A percentile compares a stretch with the other conserved stretches of the same genome.
Evolutionary conservation across 2,329 filamentous ascomycete genomes (phyloP).

Genomic region (Orbilia oligospora): DNA sequence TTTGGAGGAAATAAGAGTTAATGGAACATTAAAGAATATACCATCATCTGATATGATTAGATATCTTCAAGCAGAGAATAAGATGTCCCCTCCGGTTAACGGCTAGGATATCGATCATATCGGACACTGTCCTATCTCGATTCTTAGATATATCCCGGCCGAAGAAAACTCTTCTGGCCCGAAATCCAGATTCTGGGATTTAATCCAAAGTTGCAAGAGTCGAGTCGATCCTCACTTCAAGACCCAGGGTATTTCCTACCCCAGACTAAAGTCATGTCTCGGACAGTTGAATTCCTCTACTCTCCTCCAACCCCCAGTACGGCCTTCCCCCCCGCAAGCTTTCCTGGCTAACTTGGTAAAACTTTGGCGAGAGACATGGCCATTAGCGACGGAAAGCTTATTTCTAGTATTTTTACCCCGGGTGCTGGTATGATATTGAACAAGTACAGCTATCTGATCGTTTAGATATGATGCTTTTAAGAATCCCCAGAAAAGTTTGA

Average conservation of each 20-base stretch:
- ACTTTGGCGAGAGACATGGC: slow-evolving; percentile 28
- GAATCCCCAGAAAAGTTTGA: not conserved
- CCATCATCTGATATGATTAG: not conserved
- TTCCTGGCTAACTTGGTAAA: slow-evolving; percentile 15
- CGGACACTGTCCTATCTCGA: not conserved
- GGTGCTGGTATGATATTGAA: not conserved
- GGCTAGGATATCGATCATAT: not conserved
- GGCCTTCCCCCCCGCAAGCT: not conserved
- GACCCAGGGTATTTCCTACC: not conserved
- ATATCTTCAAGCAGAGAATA: not conserved
- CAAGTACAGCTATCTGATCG: not conserved
- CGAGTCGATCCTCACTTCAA: not conserved
- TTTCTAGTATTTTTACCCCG: not conserved
- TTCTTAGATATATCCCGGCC: not conserved
- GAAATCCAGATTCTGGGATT: not conserved
- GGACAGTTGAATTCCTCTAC: not conserved
- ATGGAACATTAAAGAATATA: not conserved
- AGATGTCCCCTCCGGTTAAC: too few relatives aligned
- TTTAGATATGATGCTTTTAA: not conserved
- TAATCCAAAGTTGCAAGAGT: not conserved
- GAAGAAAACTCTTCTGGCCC: not conserved
- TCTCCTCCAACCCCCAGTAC: not conserved
- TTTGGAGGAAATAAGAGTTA: not conserved
- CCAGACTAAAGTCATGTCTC: slow-evolving; percentile 10
- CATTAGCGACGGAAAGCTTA: slow-evolving; percentile 31